Evolutionary conservation across 1,284 basidiomycete species (phyloP).

Genomic region (Apiotrichum laibachii): DNA sequence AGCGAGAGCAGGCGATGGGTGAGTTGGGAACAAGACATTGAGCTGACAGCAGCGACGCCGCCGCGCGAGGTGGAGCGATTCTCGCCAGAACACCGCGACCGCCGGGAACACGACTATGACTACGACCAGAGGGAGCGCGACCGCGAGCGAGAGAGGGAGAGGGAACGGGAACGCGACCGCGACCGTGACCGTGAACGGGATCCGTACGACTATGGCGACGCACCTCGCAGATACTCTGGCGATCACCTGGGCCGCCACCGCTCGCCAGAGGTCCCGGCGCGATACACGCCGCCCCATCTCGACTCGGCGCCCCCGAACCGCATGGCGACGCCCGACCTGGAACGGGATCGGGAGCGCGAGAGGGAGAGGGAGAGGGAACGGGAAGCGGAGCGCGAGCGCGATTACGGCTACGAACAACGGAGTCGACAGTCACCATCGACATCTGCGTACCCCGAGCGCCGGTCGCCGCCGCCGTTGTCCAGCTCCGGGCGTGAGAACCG

Average conservation of each 20-base stretch:
- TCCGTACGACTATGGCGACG: no score
- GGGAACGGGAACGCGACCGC: background rate
- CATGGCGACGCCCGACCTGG: background rate
- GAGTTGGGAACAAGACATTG: conserved; percentile 3
- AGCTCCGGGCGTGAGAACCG: conserved; percentile 6
- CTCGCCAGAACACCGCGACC: background rate
- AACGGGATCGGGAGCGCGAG: background rate
- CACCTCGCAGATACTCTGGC: no score
- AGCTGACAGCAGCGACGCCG: background rate
- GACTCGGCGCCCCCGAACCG: no score
- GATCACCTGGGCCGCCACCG: no score
- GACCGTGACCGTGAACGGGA: no score
- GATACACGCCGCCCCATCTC: no score
- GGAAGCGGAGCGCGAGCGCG: background rate
- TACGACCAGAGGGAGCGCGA: background rate
- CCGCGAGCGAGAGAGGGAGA: background rate
- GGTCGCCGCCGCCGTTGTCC: conserved; percentile 1
- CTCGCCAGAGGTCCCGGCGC: no score
- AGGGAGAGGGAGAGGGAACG: background rate
- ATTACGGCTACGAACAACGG: background rate
- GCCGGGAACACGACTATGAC: background rate
- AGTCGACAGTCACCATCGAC: background rate
- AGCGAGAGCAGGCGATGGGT: conserved; percentile 10
- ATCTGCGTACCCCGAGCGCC: conserved; percentile 1
- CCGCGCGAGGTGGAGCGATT: background rate